A percentile compares a stretch with the other conserved stretches of the same genome.
These are phyloP conservation scores for Coniochaeta sp. DNA, from an alignment of 2,329 filamentous ascomycete genomes.

Conservation along the genomic window DNA sequence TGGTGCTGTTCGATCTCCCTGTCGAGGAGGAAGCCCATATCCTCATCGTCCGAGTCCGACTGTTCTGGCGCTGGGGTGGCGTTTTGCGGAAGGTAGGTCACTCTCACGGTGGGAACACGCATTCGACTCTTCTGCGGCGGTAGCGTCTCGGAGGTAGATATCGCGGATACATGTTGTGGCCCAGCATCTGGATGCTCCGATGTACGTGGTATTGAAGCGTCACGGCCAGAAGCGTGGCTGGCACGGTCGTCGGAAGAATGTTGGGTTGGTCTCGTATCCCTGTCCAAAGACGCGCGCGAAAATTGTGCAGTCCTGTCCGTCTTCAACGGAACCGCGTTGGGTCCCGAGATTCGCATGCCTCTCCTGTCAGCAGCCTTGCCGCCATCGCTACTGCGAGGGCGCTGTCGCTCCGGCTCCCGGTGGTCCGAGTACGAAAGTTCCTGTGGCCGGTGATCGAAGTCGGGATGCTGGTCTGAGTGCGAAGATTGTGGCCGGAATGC, in stretches of 20 bases:
- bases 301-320: conserved; percentile 31
- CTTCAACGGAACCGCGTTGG: conserved; percentile 36
- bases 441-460: conserved; percentile 25
- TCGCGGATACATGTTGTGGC: not conserved
- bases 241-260: not conserved
- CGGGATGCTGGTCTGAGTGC: conserved; percentile 30
- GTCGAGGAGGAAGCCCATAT: conserved; percentile 50
- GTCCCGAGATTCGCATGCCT: conserved; percentile 35
- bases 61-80: conserved; percentile 23
- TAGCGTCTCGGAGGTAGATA: not conserved
- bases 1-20: conserved; percentile 45
- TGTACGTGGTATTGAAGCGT: not conserved
- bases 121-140: conserved; percentile 16
- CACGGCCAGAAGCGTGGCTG: not conserved
- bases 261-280: conserved; percentile 10
- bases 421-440: not conserved
- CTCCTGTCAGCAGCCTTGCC: conserved; percentile 24
- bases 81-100: not conserved
- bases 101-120: conserved; percentile 4
- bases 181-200: not conserved
- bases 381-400: conserved; percentile 46
- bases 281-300: conserved; percentile 21
- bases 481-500: conserved; percentile 25
- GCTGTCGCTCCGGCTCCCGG: conserved; percentile 8
- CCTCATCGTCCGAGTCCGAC: conserved; percentile 50